Evolutionary conservation across 1,284 basidiomycete species (phyloP).

Genomic region (Dichomitus squalens): DNA sequence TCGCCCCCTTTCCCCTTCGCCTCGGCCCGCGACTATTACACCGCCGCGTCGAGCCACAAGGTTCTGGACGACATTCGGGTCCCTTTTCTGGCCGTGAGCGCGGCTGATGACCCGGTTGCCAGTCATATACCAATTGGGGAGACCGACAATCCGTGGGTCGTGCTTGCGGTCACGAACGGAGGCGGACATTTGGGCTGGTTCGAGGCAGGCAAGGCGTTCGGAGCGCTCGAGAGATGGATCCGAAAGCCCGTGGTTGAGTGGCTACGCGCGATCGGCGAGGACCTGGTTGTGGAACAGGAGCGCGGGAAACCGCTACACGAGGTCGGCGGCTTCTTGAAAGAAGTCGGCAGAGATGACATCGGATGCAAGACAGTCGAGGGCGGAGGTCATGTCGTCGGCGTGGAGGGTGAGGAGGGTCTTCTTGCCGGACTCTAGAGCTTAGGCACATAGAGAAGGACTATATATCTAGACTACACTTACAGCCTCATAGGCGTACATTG

Average conservation of each 20-base stretch:
- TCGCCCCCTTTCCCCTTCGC: conserved; percentile 80
- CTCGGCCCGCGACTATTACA: conserved; percentile 83
- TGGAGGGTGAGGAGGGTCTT: conserved; percentile 40
- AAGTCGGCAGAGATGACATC: conserved; percentile 51
- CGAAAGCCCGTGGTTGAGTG: conserved; percentile 76
- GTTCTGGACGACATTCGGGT: conserved; percentile 61
- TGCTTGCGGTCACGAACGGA: conserved; percentile 72
- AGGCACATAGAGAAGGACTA: conserved; percentile 6
- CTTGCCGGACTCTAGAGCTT: conserved; percentile 42
- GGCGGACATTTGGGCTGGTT: conserved; percentile 99
- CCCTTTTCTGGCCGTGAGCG: conserved; percentile 83
- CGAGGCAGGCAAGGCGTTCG: conserved; percentile 50
- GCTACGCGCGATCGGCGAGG: conserved; percentile 62
- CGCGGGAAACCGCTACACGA: conserved; percentile 41
- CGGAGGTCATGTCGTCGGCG: conserved; percentile 40
- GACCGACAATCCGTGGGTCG: conserved; percentile 63
- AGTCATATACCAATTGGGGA: conserved; percentile 62
- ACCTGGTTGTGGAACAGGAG: conserved; percentile 42
- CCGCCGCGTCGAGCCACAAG: conserved; percentile 61
- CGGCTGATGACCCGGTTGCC: conserved; percentile 91
- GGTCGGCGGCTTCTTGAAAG: conserved; percentile 60
- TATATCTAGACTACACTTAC: conserved; percentile 20
- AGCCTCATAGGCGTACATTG: conserved; percentile 16
- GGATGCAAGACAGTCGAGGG: conserved; percentile 49
- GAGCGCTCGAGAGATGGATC: conserved; percentile 66